phyloP scores from a whole-genome alignment of 2,329 filamentous ascomycete species.

The Zymoseptoria passerinii region DNA sequence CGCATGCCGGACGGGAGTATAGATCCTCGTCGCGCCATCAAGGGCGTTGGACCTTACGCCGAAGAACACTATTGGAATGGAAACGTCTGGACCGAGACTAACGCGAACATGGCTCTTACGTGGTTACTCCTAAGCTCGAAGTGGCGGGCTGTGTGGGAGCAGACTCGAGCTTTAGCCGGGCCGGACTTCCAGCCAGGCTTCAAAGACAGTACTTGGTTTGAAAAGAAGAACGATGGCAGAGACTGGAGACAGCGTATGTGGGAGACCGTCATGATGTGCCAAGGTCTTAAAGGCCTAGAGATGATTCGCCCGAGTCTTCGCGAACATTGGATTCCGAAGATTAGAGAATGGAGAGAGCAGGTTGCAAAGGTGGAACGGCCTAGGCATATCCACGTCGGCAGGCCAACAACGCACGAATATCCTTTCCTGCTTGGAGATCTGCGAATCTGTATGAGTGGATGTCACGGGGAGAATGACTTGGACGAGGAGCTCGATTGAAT shows the following conservation, averaged over 20 bases:
- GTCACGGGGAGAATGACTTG: slow-evolving; percentile 7
- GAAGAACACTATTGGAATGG: too few relatives aligned
- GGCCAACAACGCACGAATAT: slow-evolving; percentile 11
- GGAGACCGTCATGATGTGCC: slow-evolving; percentile 21
- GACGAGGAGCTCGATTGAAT: neutral
- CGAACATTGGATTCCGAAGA: slow-evolving; percentile 12
- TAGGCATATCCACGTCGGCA: slow-evolving; percentile 3
- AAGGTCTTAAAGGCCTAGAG: slow-evolving; percentile 26
- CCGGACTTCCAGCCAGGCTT: slow-evolving; percentile 12
- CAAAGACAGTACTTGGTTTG: neutral
- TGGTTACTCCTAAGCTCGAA: slow-evolving; percentile 19
- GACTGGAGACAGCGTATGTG: slow-evolving; percentile 22
- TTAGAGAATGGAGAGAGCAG: slow-evolving; percentile 14
- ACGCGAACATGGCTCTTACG: slow-evolving; percentile 9
- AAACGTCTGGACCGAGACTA: neutral
- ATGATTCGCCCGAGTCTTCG: slow-evolving; percentile 17
- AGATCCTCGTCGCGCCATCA: slow-evolving; percentile 5
- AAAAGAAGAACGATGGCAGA: neutral
- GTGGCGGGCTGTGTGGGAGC: slow-evolving; percentile 25
- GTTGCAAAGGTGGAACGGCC: slow-evolving; percentile 16
- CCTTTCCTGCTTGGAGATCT: slow-evolving; percentile 14
- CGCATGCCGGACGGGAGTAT: too few relatives aligned
- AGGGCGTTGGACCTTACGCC: slow-evolving; percentile 11
- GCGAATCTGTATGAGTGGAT: slow-evolving; percentile 10
- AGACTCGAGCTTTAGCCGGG: slow-evolving; percentile 10